Evolutionary conservation across 2,329 filamentous ascomycete species (phyloP), one percentile per base, ranked within the genome.

Genomic region (Coniochaeta prunicola): DNA sequence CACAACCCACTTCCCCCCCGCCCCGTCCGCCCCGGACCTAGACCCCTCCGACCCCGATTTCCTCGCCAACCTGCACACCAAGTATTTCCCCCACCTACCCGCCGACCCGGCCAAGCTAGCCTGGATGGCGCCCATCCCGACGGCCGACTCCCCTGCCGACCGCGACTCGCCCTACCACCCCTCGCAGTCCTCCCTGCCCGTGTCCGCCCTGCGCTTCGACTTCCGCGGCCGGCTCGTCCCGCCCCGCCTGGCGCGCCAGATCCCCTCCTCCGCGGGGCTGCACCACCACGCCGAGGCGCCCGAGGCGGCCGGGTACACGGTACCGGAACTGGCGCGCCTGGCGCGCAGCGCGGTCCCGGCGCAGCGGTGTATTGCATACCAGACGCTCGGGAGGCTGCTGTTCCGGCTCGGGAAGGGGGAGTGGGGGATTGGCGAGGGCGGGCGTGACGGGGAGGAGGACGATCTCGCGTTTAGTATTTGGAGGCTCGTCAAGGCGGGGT

Each of bases 281-380:
- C 94, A 99, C 72, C 93, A 99, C 72, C 94, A 99, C 71, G 92
- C 89, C 62, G 86, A 92, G 60, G 92, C 93, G 1, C 94, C 94
- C 17, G 91, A 96, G 72, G 91, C 92, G 1, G 94, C 94, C 0
- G 94, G 94, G 0, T 99, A 99, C 73, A 97, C 94, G 0, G 83
- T 99, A 31, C 85, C 86, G 0, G 94, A 99, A 73, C 79, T 99
- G 1, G 87, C 91, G 1, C 84, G 88, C 33, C 80, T 97, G 1
- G 86, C 91, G 4, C 82, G 93, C 34, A 96, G 90, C 58, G 85
- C 87, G 0, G 91, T 96, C 21, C 85, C 94, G 0, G 88, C 90
- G 0, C 94, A 99, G 76, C 78, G 93, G 12, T 97, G 94, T 68
- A 82, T 97, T 62, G 91, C 94, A 0, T 97, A 91, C 73, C 93